These are phyloP conservation scores for Actinomucor elegans DNA, from an alignment of 371 early-diverging fungal genomes.

Conservation along the genomic window DNA sequence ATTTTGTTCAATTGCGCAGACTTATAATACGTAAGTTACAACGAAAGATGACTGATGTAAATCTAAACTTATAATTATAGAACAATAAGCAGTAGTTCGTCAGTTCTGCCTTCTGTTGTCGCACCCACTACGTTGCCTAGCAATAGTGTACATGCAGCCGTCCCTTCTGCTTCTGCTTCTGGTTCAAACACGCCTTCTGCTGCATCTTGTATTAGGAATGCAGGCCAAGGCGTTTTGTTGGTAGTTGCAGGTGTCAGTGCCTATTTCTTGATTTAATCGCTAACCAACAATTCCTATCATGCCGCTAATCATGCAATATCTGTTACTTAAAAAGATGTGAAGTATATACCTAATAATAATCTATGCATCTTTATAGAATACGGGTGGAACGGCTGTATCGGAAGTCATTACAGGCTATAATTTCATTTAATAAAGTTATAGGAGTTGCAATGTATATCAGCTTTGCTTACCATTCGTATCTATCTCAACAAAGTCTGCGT, in stretches of 20 bases:
- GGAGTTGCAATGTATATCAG: too few species aligned
- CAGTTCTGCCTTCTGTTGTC: not conserved
- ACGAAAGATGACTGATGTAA: not conserved
- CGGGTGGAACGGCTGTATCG: too few species aligned
- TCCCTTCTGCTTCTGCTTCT: constrained; percentile 3
- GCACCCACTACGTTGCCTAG: constrained; percentile 1
- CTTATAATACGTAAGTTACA: constrained; percentile 27
- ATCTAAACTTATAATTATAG: not conserved
- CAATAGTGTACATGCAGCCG: not conserved
- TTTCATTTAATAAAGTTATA: too few species aligned
- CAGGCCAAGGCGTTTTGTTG: not conserved
- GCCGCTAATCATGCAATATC: too few species aligned
- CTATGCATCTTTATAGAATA: too few species aligned
- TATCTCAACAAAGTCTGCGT: too few species aligned
- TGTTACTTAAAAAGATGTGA: too few species aligned
- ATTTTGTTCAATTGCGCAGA: constrained; percentile 39
- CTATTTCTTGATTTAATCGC: not conserved
- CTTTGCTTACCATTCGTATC: too few species aligned
- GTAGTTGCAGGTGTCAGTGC: constrained; percentile 3
- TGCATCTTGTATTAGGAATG: not conserved
- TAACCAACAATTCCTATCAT: too few species aligned
- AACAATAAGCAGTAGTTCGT: constrained; percentile 1
- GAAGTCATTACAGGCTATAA: too few species aligned
- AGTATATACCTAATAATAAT: too few species aligned
- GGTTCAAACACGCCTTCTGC: not conserved